Evolutionary conservation across 495 filamentous ascomycete genomes (phyloP), one percentile per base, ranked within the genome.

Genomic region (Podospora anserina): DNA sequence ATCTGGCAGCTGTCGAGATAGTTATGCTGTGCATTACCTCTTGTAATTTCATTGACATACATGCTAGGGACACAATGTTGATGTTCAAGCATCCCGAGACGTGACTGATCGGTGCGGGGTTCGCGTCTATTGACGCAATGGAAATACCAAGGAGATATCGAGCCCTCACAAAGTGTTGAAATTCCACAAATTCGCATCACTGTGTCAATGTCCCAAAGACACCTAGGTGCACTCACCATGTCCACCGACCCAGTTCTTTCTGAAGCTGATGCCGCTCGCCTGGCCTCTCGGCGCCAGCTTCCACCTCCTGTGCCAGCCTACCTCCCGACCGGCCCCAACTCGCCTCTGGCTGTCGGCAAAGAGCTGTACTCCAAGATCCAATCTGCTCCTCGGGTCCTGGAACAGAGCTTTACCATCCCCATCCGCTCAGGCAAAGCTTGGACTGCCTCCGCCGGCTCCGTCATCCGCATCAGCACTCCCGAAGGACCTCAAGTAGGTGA

Each of bases 401-500:
- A 78, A 30, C 72, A 82, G 15, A 76, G 79, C 2, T 85, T 86
- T 65, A 77, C 78, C 16, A 69, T 87, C 26, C 83, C 83, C 0
- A 85, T 86, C 67, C 73, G 88, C 54, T 89, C 87, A 1, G 88
- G 88, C 4, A 82, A 84, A 58, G 89, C 88, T 0, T 91, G 88
- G 87, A 79, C 84, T 20, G 88, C 88, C 0, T 82, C 83, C 28
- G 82, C 85, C 11, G 89, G 88, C 16, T 83, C 86, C 59, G 82
- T 94, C 68, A 85, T 91, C 65, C 87, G 88, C 4, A 82, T 94
- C 64, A 89, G 88, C 20, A 93, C 91, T 0, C 90, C 90, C 1
- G 79, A 89, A 58, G 91, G 91, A 0, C 88, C 91, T 0, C 91
- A 93, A 74, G 90, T 92, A 0, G 92, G 91, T 34, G 91, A 95